A percentile compares a stretch with the other conserved stretches of the same genome.
These are phyloP conservation scores for Sarcomyxa edulis DNA, from an alignment of 768 basidiomycete species.

Conservation along the genomic window DNA sequence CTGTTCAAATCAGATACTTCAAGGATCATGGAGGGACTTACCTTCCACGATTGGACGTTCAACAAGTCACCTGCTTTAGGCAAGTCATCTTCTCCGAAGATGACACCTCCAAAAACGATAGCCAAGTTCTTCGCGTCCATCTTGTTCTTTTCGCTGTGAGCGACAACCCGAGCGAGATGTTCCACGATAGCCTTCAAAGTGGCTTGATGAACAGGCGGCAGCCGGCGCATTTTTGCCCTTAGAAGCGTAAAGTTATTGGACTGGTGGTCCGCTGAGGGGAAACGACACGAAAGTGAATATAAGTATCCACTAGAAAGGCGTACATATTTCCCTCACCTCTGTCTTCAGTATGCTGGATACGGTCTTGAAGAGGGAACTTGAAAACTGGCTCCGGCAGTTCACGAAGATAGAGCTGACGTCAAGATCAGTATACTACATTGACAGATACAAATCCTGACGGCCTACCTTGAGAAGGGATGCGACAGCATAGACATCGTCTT, in stretches of 20 bases:
- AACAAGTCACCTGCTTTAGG: constrained; percentile 75
- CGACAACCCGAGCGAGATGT: constrained; percentile 71
- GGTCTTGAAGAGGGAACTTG: constrained; percentile 72
- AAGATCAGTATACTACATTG: constrained; percentile 3
- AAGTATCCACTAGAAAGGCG: constrained; percentile 1
- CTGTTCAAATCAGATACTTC: neutral
- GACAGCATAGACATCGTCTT: constrained; percentile 81
- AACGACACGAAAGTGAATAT: constrained; percentile 1
- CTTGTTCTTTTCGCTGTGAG: constrained; percentile 71
- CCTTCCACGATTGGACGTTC: constrained; percentile 72
- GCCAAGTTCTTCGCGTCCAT: constrained; percentile 93
- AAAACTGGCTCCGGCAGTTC: constrained; percentile 90
- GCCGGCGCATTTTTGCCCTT: constrained; percentile 79
- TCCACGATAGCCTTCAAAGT: constrained; percentile 78
- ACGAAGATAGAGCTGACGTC: constrained; percentile 64
- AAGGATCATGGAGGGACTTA: constrained; percentile 19
- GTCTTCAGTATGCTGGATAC: constrained; percentile 75
- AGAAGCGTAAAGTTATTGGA: constrained; percentile 69
- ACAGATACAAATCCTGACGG: neutral
- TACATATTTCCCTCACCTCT: constrained; percentile 40
- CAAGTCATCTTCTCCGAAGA: constrained; percentile 91
- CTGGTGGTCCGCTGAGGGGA: constrained; percentile 58
- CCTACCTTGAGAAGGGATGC: constrained; percentile 80
- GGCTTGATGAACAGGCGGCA: constrained; percentile 81
- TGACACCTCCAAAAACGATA: constrained; percentile 83